Base-by-base conservation (phyloP, 2,329 filamentous ascomycete genomes). In the Sclerotinia subarctica region DNA sequence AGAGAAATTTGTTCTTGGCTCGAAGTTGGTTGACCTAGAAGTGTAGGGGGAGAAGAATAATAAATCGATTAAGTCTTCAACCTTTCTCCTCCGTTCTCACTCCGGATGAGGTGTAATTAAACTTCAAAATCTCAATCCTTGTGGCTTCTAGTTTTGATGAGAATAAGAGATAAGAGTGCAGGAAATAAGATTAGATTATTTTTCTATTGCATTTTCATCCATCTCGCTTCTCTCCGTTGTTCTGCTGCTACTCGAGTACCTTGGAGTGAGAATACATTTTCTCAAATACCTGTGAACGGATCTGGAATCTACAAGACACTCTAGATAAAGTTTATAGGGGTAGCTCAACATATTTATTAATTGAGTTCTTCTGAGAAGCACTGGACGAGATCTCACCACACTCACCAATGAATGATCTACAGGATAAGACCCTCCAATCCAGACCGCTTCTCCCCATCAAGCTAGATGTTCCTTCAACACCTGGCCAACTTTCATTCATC, bases 1-100 rank as follows among this genome's bases (percentile, higher is more conserved):
- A 32, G 13, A 49, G 56, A 67, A 63, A 67, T 63, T 67, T 63
- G 56, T 63, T 54, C 65, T 67, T 63, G 56, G 65, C 56, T 63
- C 15, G 26, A 65, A 13, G 32, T 46, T 46, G 49, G 38, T 21
- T 57, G 10, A 35, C 35, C 35, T 35, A 21, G 44, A 49, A 62
- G 26, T 35, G 35, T 3, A 10, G 10, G 35, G 21, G 7, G 24
- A 24, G 1, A 29, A 60, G n/a, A 56, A 42, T 17, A 42, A 17
- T 42, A 3, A 29, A 38, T 35, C 15, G n/a, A n/a, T 29, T 29
- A 29, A 56, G 13, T 38, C 13, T n/a, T 56, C 19, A n/a, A 35
- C 29, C 29, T 56, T 21, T 38, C 19, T 35, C 52, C 17, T 54
- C 52, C 52, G 19, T 29, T 35, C 29, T 47, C 52, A 32, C 52